phyloP scores from a whole-genome alignment of 2,329 filamentous ascomycete species.

The Neospermospora avenae region DNA sequence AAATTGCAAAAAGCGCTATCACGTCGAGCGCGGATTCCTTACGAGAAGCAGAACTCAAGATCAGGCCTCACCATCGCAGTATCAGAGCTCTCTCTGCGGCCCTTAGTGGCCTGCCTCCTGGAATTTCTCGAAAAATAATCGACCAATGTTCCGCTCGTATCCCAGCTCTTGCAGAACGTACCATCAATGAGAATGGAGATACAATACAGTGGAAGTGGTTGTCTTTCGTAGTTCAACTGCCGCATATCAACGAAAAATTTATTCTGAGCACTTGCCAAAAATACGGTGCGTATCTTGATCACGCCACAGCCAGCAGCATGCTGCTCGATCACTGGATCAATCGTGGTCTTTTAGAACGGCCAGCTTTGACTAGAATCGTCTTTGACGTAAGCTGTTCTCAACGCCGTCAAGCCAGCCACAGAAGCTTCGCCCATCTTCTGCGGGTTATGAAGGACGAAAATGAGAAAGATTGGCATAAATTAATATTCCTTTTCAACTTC shows the following conservation, averaged over 20 bases:
- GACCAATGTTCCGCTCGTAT: constrained; percentile 8
- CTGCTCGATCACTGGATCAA: constrained; percentile 27
- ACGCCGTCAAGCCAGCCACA: not conserved
- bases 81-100: constrained; percentile 16
- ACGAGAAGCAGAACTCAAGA: not conserved
- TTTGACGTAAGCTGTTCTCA: constrained; percentile 11
- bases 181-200: not conserved
- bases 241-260: constrained; percentile 6
- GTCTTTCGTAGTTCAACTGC: constrained; percentile 17
- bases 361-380: constrained; percentile 10
- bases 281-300: not conserved
- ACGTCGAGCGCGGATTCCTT: not conserved
- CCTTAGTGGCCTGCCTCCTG: constrained; percentile 14
- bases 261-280: constrained; percentile 14
- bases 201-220: constrained; percentile 21
- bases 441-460: constrained; percentile 14
- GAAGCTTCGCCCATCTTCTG: constrained; percentile 13
- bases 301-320: not conserved
- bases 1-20: not conserved
- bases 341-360: constrained; percentile 13
- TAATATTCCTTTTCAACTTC: constrained; percentile 13
- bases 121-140: constrained; percentile 5
- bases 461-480: constrained; percentile 7
- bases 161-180: not conserved
- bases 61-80: constrained; percentile 2